A percentile compares a stretch with the other conserved stretches of the same genome.
phyloP scores from a whole-genome alignment of 768 basidiomycete genomes.

The Lyophyllum decastes region DNA sequence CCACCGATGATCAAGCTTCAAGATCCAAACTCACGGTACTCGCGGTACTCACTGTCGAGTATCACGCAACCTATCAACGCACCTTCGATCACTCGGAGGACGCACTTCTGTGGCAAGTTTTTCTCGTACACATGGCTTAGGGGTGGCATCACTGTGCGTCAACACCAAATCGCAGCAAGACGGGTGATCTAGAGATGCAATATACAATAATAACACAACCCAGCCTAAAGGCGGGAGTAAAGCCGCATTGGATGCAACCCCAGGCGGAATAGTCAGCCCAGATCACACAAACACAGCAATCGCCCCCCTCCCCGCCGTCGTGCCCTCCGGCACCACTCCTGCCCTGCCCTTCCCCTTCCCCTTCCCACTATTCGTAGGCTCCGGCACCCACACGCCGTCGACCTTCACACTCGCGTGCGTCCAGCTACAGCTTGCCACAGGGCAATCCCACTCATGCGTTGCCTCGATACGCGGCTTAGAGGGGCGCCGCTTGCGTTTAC shows the following conservation, averaged over 20 bases:
- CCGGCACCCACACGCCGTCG: conserved; percentile 61
- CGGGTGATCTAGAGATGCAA: neutral
- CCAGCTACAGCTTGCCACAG: conserved; percentile 56
- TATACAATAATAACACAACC: neutral
- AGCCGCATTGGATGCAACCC: too few species aligned
- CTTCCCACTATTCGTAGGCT: conserved; percentile 24
- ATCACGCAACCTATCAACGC: too few species aligned
- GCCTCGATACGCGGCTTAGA: conserved; percentile 44
- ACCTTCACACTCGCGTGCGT: conserved; percentile 59
- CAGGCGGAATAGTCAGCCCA: neutral
- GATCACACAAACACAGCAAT: conserved; percentile 44
- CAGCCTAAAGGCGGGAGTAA: neutral
- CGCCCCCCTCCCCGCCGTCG: conserved; percentile 33
- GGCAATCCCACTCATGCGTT: conserved; percentile 63
- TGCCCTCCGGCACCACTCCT: neutral
- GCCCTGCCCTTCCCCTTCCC: conserved; percentile 14
- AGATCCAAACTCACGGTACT: too few species aligned
- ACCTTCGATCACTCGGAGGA: too few species aligned
- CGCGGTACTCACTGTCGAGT: too few species aligned
- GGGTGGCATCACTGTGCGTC: too few species aligned
- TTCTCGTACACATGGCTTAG: too few species aligned
- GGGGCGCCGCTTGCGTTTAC: conserved; percentile 23
- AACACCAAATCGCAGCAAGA: too few species aligned
- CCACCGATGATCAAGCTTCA: too few species aligned
- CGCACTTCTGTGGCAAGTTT: too few species aligned